Evolutionary conservation across 78 protist genomes (phyloP).

Genomic region (Dictyostelium purpureum): DNA sequence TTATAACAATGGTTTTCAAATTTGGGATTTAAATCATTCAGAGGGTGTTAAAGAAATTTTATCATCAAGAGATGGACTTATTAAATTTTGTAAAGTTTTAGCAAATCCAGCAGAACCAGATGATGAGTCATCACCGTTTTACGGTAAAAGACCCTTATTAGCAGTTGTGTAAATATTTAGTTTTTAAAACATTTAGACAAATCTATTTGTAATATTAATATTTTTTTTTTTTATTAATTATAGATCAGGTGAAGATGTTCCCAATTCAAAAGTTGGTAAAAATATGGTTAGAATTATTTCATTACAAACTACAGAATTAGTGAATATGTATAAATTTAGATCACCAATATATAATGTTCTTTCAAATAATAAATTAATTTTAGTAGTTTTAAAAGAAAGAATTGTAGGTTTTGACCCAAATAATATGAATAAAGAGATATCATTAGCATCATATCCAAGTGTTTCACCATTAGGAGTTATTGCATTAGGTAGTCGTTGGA

Average conservation of each 20-base stretch:
- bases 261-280: conserved; percentile 4
- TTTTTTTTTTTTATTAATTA: too few relatives aligned
- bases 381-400: conserved; percentile 40
- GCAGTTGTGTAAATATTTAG: conserved; percentile 30
- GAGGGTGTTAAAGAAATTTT: conserved; percentile 64
- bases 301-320: conserved; percentile 43
- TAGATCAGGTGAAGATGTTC: conserved; percentile 44
- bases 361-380: conserved; percentile 36
- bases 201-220: neutral
- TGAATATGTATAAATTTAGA: conserved; percentile 57
- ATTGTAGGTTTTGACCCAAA: conserved; percentile 59
- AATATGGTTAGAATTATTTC: conserved; percentile 65
- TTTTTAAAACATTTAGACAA: neutral
- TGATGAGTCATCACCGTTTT: conserved; percentile 21
- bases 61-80: conserved; percentile 43
- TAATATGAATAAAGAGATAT: conserved; percentile 41
- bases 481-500: conserved; percentile 69
- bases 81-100: conserved; percentile 52
- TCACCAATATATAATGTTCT: conserved; percentile 64
- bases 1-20: conserved; percentile 74
- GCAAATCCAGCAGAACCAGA: conserved; percentile 33
- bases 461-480: conserved; percentile 25
- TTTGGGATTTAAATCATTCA: conserved; percentile 70
- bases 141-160: conserved; percentile 76
- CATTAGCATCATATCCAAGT: conserved; percentile 35